Base-by-base conservation (phyloP, 2,329 filamentous ascomycete genomes). In the Lachnellula hyalina region DNA sequence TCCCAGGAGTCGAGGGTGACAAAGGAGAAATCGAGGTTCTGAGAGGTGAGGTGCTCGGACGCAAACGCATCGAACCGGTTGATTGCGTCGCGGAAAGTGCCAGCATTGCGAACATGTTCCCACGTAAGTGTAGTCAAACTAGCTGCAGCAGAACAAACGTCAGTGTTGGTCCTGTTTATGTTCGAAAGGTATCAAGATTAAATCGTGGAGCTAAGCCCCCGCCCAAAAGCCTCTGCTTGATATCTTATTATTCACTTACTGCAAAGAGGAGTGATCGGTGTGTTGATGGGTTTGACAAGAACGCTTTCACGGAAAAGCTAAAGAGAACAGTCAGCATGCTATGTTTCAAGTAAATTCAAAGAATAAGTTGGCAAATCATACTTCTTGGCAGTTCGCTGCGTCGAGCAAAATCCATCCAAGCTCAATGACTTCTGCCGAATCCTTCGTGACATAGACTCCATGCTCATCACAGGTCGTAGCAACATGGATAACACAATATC, bases 391-490 rank as follows among this genome's bases (percentile, higher is more conserved):
- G 61, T 83, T 87, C 77, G 93, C 94, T 63, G 90, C 87, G 72
- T 96, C 92, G 61, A 96, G 81, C 68, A 99, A 77, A 70, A 97
- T 96, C 94, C 94, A 99, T 61, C 93, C 94, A 71, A 99, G 82
- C 82, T 99, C 94, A 74, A 99, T 99, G 64, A 99, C 94, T 78
- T 99, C 94, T 60, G 94, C 94, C 56, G 94, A 97, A 75, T 99
- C 94, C 76, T 97, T 97, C 57, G 94, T 99, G 56, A 99, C 94
- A 74, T 99, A 99, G 63, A 99, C 94, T 61, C 94, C 94, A 75
- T 99, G 94, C 74, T 99, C 94, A 74, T 99, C 94, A 76, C 94
- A 99, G 65, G 94, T 99, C 36, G 94, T 99, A 61, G 94, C 94
- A 70, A 97, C 93, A 75, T 99, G 94, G 72, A 97, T 96, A 69